Base-by-base conservation (phyloP, 176 grass and related monocot species). In the Cenchrus americanus region DNA sequence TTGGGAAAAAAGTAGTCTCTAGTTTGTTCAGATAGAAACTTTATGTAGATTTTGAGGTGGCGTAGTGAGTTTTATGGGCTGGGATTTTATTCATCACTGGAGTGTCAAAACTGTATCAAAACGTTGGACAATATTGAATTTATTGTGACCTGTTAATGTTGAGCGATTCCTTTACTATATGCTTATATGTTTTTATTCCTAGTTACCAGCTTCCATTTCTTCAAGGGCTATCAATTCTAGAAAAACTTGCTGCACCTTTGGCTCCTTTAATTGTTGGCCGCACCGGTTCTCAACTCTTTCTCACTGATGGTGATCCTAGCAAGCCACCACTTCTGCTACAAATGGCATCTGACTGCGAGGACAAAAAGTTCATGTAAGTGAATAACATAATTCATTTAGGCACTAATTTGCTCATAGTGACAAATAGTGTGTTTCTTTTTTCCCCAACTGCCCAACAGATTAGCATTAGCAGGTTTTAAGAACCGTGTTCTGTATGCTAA, bases 171-270 rank as follows among this genome's bases (percentile, higher is more conserved):
- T 80, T 84, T 27, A 37, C 21, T 71, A 23, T 32, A 76, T 85
- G 18, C 41, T 69, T 81, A 14, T 76, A 88, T 81, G 63, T 57
- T 52, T 37, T 32, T 22, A 37, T 48, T 80, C 26, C 11, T 26
- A 42, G 85, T 82, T 88, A 75, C 58, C 71, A 97, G 95, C 90
- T 97, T 91, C 95, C 92, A 5, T 93, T 97, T 82, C 88, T 97
- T 60, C 82, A 93, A 85, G 95, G 95, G 22, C 62, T 93, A 76
- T 77, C 83, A 54, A 86, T 94, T 80, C 83, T 97, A 81, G 95
- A 97, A 78, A 94, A 91, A 74, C 84, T 97, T 76, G 92, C 88
- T 34, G 73, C 90, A 49, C 90, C 95, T 88, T 83, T 97, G 73
- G 95, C 92, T 62, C 86, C 92, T 65, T 86, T 97, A 30, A 47